These are phyloP conservation scores for Meyerozyma athensensis DNA, from an alignment of 1,139 yeast species.

Conservation along the genomic window DNA sequence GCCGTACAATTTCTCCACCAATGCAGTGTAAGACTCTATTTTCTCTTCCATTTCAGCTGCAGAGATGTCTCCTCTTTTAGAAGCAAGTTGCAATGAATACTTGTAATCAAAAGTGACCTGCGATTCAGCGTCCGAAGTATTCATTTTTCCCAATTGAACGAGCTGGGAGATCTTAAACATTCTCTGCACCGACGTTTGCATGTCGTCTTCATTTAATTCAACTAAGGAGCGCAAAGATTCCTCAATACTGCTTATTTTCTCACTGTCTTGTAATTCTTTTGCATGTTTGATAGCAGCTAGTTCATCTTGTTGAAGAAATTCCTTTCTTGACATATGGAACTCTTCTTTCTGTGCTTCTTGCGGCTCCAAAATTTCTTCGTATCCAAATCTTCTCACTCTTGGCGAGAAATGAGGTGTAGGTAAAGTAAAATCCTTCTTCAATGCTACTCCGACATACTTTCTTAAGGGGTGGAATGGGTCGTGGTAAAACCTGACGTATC, in stretches of 20 bases:
- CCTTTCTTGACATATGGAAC: slow-evolving; percentile 56
- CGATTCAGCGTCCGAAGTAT: slow-evolving; percentile 50
- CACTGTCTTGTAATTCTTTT: slow-evolving; percentile 3
- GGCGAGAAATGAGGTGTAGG: slow-evolving; percentile 93
- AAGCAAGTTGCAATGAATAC: slow-evolving; percentile 44
- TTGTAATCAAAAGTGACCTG: slow-evolving; percentile 51
- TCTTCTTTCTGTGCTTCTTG: slow-evolving; percentile 54
- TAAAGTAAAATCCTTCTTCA: slow-evolving; percentile 55
- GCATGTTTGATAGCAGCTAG: slow-evolving; percentile 4
- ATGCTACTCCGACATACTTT: slow-evolving; percentile 84
- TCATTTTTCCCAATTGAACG: slow-evolving; percentile 24
- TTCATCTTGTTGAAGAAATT: slow-evolving; percentile 42
- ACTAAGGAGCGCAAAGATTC: slow-evolving; percentile 7
- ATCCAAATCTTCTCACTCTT: slow-evolving; percentile 80
- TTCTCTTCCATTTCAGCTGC: slow-evolving; percentile 22
- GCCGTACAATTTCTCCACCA: slow-evolving; percentile 52
- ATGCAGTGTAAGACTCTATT: slow-evolving; percentile 29
- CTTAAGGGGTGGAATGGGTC: slow-evolving; percentile 98
- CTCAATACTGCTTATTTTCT: not conserved
- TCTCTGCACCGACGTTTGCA: slow-evolving; percentile 43
- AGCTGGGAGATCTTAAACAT: slow-evolving; percentile 40
- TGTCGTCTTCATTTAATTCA: slow-evolving; percentile 30
- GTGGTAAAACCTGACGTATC: slow-evolving; percentile 81
- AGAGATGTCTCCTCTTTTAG: slow-evolving; percentile 35
- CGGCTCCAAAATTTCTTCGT: slow-evolving; percentile 47